Percentiles rank a stretch among this genome's conserved stretches.
Conservation (phyloP, 805 yeast genomes). For the Debaryomyces prosopidis region DNA sequence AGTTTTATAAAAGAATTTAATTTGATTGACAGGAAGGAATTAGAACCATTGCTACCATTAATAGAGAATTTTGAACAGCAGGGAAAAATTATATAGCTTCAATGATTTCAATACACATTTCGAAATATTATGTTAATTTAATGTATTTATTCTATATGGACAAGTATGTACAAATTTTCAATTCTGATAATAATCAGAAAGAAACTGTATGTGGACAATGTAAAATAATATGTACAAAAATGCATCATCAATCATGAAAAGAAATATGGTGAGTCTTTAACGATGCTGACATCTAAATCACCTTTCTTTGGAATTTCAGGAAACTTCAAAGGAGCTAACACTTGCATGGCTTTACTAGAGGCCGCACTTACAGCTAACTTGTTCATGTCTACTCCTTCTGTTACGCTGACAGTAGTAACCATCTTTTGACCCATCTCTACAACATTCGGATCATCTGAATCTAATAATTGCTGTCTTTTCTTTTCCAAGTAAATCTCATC, state of each 20-base stretch:
- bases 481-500: slow-evolving; percentile 78
- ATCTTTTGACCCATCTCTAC: slow-evolving; percentile 52
- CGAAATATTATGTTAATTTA: not conserved
- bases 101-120: too few species aligned
- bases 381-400: slow-evolving; percentile 32
- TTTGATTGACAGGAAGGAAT: slow-evolving; percentile 74
- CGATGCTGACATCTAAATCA: slow-evolving; percentile 73
- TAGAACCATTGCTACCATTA: slow-evolving; percentile 74
- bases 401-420: slow-evolving; percentile 70
- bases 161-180: slow-evolving; percentile 1
- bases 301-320: slow-evolving; percentile 82
- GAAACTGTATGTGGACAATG: too few species aligned
- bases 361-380: slow-evolving; percentile 20
- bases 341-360: slow-evolving; percentile 31
- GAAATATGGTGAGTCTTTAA: slow-evolving; percentile 77
- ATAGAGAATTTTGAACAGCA: slow-evolving; percentile 81
- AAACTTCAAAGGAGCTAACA: slow-evolving; percentile 66
- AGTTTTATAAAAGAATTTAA: slow-evolving; percentile 84
- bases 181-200: not conserved
- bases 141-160: slow-evolving; percentile 2
- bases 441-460: slow-evolving; percentile 51
- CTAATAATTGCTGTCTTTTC: slow-evolving; percentile 55
- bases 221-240: slow-evolving; percentile 3
- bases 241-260: slow-evolving; percentile 43
- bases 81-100: slow-evolving; percentile 64